Percentiles rank a stretch among this genome's conserved stretches.
These are phyloP conservation scores for Tetrahymena thermophila DNA, from an alignment of 73 alveolate genomes.

Conservation along the genomic window DNA sequence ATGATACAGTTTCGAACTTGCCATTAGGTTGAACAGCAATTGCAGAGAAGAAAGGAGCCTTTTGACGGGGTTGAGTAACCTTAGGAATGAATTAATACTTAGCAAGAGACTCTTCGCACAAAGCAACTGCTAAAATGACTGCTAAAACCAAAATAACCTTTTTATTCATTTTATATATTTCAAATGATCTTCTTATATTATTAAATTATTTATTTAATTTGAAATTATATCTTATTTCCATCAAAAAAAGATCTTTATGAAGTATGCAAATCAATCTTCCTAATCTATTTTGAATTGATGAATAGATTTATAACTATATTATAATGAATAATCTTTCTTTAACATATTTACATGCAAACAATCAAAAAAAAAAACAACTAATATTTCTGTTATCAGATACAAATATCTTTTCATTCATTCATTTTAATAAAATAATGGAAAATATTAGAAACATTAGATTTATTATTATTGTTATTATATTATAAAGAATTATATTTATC, in stretches of 20 bases:
- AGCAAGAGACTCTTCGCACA: background rate
- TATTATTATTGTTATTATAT: no score
- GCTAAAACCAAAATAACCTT: background rate
- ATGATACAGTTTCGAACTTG: slow-evolving; percentile 29
- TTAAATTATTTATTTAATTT: background rate
- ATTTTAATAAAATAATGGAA: background rate
- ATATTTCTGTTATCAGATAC: background rate
- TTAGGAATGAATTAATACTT: background rate
- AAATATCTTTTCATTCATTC: background rate
- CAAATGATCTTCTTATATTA: background rate
- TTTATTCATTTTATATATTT: background rate
- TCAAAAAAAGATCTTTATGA: background rate
- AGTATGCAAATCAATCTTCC: background rate
- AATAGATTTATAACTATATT: no score
- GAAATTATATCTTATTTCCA: background rate
- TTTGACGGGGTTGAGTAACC: slow-evolving; percentile 31
- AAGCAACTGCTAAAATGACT: background rate
- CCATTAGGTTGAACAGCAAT: slow-evolving; percentile 35
- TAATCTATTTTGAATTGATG: background rate
- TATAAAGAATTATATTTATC: no score
- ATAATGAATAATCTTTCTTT: background rate
- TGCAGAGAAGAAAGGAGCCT: slow-evolving; percentile 42
- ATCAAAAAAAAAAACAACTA: background rate
- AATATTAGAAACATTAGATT: background rate
- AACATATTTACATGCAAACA: no score